Evolutionary conservation across 163 green algal species (phyloP).

Genomic region (Scenedesmus sp.): DNA sequence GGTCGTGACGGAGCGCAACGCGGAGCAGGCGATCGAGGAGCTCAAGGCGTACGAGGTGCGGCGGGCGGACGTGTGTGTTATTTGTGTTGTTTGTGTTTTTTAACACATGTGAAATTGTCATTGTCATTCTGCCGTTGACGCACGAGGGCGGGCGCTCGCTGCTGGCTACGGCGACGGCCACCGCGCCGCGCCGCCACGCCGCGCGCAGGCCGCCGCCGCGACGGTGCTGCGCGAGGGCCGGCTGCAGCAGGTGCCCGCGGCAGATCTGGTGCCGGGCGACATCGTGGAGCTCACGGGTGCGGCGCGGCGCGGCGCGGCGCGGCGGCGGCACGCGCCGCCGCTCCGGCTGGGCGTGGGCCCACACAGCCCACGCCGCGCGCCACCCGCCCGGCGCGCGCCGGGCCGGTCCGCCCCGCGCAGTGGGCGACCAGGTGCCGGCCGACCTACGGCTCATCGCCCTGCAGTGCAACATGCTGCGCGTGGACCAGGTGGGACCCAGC

Average conservation of each 20-base stretch:
- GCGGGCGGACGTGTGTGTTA: neutral
- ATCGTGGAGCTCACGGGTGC: constrained; percentile 86
- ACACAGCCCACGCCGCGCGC: too few relatives aligned
- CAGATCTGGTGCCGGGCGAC: constrained; percentile 96
- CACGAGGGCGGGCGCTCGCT: neutral
- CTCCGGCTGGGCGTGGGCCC: too few relatives aligned
- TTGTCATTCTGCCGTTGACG: neutral
- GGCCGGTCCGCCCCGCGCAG: too few relatives aligned
- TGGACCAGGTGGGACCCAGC: constrained; percentile 73
- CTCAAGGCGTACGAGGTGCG: constrained; percentile 83
- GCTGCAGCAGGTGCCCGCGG: constrained; percentile 62
- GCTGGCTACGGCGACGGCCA: too few relatives aligned
- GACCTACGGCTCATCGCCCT: constrained; percentile 84
- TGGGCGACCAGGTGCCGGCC: constrained; percentile 90
- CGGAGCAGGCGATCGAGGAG: constrained; percentile 90
- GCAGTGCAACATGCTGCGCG: constrained; percentile 62
- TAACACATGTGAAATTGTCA: neutral
- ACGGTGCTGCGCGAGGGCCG: constrained; percentile 76
- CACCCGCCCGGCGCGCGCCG: too few relatives aligned
- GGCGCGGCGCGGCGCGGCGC: too few relatives aligned
- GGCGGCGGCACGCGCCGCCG: too few relatives aligned
- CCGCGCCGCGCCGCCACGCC: too few relatives aligned
- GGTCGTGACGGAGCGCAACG: constrained; percentile 90
- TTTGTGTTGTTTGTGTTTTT: neutral
- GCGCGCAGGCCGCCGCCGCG: constrained; percentile 75